Base-by-base conservation (phyloP, 805 yeast genomes). In the Sugiyamaella chiloensis region DNA sequence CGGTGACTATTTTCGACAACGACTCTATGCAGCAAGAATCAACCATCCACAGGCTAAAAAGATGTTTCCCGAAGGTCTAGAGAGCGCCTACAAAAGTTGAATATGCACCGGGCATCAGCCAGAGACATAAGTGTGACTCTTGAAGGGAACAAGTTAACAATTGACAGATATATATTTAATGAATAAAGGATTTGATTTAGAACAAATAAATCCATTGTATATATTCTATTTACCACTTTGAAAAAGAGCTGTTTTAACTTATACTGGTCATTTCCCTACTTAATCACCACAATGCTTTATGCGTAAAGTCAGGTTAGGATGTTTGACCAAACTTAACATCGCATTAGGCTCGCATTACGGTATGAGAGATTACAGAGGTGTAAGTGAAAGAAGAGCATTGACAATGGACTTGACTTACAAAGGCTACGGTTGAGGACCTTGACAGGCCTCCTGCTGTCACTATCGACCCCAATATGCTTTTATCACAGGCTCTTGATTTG, bases 371-470 rank as follows among this genome's bases (percentile, higher is more conserved):
- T 59, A 54, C 39, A 40, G 62, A 52, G 62, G 62, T 17, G 62
- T 58, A 51, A 53, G 61, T 48, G 24, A n/a, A n/a, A n/a, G n/a
- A n/a, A n/a, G n/a, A 8, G 20, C 16, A 5, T 12, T 36, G 14
- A 16, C 30, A 2, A 30, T 12, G 7, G 20, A n/a, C n/a, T 16
- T 39, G 42, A 50, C 54, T 57, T 51, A 40, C 48, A 48, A 3
- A 69, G 56, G 82, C 83, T 9, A 76, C 80, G 2, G 72, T 79
- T 5, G 83, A 79, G 58, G 84, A 79, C 55, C 69, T 79, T 51
- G 81, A 79, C 59, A 70, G 78, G 42, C 73, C 74, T 35, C 84
- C 83, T 1, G 83, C 83, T 19, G 63, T 76, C 26, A 70, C 80
- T 8, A 73, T 79, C 24, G 69, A 70, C 42, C 81, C 81, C 1